Percentiles rank a stretch among this genome's conserved stretches.
These are phyloP conservation scores for Saccharomyces hybrid DNA, from an alignment of 1,139 yeast species.

Conservation along the genomic window DNA sequence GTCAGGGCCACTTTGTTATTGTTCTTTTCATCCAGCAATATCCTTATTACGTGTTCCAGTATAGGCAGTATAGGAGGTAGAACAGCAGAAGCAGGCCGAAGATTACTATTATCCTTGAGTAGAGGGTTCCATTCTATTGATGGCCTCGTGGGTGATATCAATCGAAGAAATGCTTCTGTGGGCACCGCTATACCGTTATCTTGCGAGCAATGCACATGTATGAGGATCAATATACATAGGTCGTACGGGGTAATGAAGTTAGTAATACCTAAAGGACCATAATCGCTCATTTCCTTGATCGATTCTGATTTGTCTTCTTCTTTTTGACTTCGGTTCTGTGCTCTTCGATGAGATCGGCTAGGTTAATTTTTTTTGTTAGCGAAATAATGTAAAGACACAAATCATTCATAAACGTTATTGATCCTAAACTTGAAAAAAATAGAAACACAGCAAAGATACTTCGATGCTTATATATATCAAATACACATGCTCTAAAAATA, in stretches of 20 bases:
- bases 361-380: not conserved
- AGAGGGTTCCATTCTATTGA: conserved; percentile 1
- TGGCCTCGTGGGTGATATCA: conserved; percentile 10
- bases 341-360: not conserved
- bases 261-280: not conserved
- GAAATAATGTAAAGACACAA: not conserved
- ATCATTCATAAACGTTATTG: not conserved
- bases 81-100: not conserved
- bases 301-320: not conserved
- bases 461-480: too few relatives aligned
- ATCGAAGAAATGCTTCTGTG: conserved; percentile 10
- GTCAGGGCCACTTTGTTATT: conserved; percentile 2
- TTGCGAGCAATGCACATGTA: conserved; percentile 15
- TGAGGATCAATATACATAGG: conserved; percentile 17
- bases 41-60: conserved; percentile 4
- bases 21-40: not conserved
- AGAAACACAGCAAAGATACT: not conserved
- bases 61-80: conserved; percentile 3
- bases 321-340: not conserved
- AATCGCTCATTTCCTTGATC: conserved; percentile 1
- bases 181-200: conserved; percentile 8
- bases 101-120: not conserved
- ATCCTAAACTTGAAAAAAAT: not conserved
- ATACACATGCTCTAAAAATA: too few relatives aligned
- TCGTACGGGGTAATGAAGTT: conserved; percentile 25